Percentiles rank a stretch among this genome's conserved stretches.
These are phyloP conservation scores for Crithidia fasciculata DNA, from an alignment of 208 protist genomes.

Conservation along the genomic window DNA sequence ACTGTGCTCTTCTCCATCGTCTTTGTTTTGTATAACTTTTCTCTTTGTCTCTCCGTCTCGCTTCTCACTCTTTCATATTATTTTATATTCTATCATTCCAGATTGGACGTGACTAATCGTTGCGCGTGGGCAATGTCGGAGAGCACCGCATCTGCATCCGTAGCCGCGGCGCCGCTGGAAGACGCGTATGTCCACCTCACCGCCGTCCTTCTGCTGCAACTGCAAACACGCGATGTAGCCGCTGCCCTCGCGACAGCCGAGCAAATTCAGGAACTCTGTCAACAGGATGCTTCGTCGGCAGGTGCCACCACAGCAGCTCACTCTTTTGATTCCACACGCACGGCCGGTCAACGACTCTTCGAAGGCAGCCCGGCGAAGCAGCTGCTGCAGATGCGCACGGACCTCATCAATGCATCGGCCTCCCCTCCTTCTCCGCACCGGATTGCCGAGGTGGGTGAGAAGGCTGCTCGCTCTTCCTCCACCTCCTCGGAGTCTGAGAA, in stretches of 20 bases:
- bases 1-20: not conserved
- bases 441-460: too few species aligned
- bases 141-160: not conserved
- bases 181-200: conserved; percentile 23
- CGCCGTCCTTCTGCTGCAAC: conserved; percentile 23
- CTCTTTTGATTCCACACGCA: not conserved
- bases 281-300: not conserved
- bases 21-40: not conserved
- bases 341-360: conserved; percentile 1
- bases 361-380: conserved; percentile 16
- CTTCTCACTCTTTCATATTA: not conserved
- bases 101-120: too few species aligned
- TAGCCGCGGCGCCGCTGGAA: conserved; percentile 8
- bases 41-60: not conserved
- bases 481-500: not conserved
- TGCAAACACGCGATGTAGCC: conserved; percentile 11
- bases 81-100: too few species aligned
- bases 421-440: too few species aligned
- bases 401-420: not conserved
- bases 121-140: not conserved
- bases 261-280: conserved; percentile 4
- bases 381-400: conserved; percentile 8
- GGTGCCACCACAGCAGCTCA: not conserved
- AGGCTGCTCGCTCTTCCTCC: too few species aligned
- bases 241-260: conserved; percentile 23